phyloP scores from a whole-genome alignment of 148 eudicot species.

The Amaranthus hypochondriacus region DNA sequence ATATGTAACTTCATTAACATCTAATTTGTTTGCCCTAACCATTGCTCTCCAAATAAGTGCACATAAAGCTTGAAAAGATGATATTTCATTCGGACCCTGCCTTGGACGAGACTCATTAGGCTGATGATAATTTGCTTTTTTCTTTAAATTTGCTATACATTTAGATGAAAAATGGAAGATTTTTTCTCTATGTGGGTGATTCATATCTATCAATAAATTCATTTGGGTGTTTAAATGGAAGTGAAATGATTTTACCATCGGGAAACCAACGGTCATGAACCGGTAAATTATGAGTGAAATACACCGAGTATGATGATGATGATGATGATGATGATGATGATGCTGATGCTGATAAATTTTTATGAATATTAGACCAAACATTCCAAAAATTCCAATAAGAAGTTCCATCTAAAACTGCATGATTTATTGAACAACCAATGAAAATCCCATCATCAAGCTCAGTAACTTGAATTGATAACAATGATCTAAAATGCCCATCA shows the following conservation, averaged over 20 bases:
- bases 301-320: no score
- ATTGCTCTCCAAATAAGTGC: slow-evolving; percentile 74
- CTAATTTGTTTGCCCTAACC: slow-evolving; percentile 41
- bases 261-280: slow-evolving; percentile 26
- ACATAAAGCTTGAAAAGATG: slow-evolving; percentile 59
- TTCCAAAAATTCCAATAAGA: slow-evolving; percentile 64
- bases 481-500: slow-evolving; percentile 41
- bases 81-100: slow-evolving; percentile 27
- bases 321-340: no score
- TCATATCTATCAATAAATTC: slow-evolving; percentile 25
- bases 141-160: slow-evolving; percentile 44
- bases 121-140: slow-evolving; percentile 34
- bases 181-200: slow-evolving; percentile 37
- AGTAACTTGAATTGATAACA: slow-evolving; percentile 52
- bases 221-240: slow-evolving; percentile 29
- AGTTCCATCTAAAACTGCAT: slow-evolving; percentile 47
- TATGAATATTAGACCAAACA: slow-evolving; percentile 37
- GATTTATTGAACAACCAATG: slow-evolving; percentile 52
- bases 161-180: slow-evolving; percentile 66
- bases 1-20: slow-evolving; percentile 35
- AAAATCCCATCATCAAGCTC: slow-evolving; percentile 34
- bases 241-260: slow-evolving; percentile 22
- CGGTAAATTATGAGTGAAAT: slow-evolving; percentile 15
- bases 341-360: neutral
- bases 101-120: no score